Percentiles rank a stretch among this genome's conserved stretches.
phyloP scores from a whole-genome alignment of 495 filamentous ascomycete species.

The Annulohypoxylon nitens region DNA sequence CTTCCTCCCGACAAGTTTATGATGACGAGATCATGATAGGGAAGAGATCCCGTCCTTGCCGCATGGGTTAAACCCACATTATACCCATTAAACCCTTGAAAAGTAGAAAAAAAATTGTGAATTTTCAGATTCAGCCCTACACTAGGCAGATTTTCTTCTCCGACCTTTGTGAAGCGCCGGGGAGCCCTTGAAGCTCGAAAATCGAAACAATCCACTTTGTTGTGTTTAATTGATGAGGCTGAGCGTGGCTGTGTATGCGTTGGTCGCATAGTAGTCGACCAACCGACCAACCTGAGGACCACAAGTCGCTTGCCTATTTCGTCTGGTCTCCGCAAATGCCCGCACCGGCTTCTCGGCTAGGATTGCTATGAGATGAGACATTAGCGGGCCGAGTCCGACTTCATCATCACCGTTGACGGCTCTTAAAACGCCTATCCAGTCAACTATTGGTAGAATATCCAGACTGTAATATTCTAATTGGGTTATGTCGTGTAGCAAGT shows the following conservation, averaged over 20 bases:
- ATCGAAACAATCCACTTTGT: slow-evolving; percentile 25
- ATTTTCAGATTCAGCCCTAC: slow-evolving; percentile 42
- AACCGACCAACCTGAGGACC: not conserved
- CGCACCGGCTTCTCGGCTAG: slow-evolving; percentile 19
- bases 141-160: slow-evolving; percentile 39
- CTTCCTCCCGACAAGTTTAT: slow-evolving; percentile 13
- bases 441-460: not conserved
- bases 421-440: not conserved
- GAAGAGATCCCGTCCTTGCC: slow-evolving; percentile 29
- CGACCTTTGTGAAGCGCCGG: slow-evolving; percentile 10
- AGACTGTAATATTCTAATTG: slow-evolving; percentile 2
- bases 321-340: slow-evolving; percentile 16
- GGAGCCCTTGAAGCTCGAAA: slow-evolving; percentile 10
- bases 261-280: slow-evolving; percentile 6
- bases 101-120: slow-evolving; percentile 6
- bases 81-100: not conserved
- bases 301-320: slow-evolving; percentile 6
- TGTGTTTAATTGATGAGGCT: slow-evolving; percentile 37
- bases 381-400: slow-evolving; percentile 19
- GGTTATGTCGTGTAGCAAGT: not conserved
- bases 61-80: slow-evolving; percentile 22
- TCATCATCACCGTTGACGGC: slow-evolving; percentile 3
- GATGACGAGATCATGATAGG: slow-evolving; percentile 8
- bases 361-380: slow-evolving; percentile 2
- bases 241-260: slow-evolving; percentile 35